Conservation (phyloP, 257 asterid genomes). For the Solanum habrochaites region DNA sequence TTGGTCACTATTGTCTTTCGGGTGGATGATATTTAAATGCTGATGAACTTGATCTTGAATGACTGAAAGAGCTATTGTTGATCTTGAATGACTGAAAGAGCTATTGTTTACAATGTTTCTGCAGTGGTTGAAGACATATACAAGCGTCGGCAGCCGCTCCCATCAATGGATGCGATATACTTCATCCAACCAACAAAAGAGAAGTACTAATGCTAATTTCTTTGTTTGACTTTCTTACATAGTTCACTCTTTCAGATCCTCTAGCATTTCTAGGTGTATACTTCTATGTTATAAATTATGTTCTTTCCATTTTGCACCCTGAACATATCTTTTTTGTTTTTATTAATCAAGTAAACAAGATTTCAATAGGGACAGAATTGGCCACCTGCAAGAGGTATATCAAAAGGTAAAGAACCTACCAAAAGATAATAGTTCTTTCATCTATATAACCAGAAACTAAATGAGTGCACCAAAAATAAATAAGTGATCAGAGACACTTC, state of each 20-base stretch:
- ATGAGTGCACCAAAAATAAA: background rate
- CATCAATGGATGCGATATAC: constrained; percentile 95
- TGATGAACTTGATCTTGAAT: background rate
- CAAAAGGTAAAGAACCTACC: background rate
- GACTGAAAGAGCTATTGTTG: background rate
- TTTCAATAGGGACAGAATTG: background rate
- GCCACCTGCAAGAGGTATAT: background rate
- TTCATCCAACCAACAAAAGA: constrained; percentile 95
- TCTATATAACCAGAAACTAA: background rate
- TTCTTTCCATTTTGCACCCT: background rate
- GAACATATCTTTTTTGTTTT: background rate
- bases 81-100: background rate
- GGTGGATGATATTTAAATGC: background rate
- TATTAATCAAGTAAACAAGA: background rate
- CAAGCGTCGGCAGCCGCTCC: constrained; percentile 90
- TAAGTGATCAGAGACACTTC: background rate
- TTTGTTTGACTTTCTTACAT: background rate
- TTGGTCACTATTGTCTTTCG: background rate
- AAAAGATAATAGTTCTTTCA: background rate
- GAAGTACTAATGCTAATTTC: constrained; percentile 38
- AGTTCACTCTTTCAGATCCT: background rate
- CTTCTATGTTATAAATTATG: background rate
- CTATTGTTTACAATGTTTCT: constrained; percentile 11
- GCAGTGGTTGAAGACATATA: constrained; percentile 99
- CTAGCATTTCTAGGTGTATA: background rate